Percentiles rank a stretch among this genome's conserved stretches.
Conservation (phyloP, 352 stramenopile species). For the Globisporangium heterothallicum region DNA sequence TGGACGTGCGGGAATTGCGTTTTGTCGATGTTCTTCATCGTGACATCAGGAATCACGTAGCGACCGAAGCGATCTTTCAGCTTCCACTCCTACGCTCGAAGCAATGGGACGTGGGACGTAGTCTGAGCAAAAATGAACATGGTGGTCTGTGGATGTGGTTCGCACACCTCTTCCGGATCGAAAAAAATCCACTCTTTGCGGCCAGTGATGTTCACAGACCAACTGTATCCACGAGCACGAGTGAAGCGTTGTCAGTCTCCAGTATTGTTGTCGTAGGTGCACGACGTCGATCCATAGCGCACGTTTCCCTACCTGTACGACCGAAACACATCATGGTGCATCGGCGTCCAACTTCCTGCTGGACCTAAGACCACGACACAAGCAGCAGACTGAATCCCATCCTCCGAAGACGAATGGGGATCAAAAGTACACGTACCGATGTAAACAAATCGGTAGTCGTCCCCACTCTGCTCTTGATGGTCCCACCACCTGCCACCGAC, state of each 20-base stretch:
- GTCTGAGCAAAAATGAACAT: background rate
- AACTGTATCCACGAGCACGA: conserved; percentile 40
- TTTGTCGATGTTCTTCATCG: conserved; percentile 29
- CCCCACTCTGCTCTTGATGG: conserved; percentile 44
- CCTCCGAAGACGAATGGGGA: background rate
- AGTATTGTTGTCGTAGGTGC: too few species aligned
- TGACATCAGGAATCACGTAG: conserved; percentile 50
- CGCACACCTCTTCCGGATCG: conserved; percentile 65
- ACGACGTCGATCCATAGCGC: too few species aligned
- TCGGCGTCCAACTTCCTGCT: conserved; percentile 78
- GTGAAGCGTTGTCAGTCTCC: too few species aligned
- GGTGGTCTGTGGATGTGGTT: background rate
- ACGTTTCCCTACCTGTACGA: conserved; percentile 89
- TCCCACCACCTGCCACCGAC: conserved; percentile 61
- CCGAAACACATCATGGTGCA: conserved; percentile 96
- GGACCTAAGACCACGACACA: conserved; percentile 46
- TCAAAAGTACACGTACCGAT: conserved; percentile 46
- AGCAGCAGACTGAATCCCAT: background rate
- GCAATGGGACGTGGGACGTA: background rate
- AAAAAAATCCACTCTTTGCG: conserved; percentile 93
- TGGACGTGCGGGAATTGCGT: conserved; percentile 51
- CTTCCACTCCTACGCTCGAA: conserved; percentile 61
- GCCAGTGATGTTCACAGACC: conserved; percentile 95
- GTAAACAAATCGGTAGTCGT: conserved; percentile 97
- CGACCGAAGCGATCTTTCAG: conserved; percentile 69